These are phyloP conservation scores for Ustilago hordei DNA, from an alignment of 1,284 basidiomycete genomes.

Conservation along the genomic window DNA sequence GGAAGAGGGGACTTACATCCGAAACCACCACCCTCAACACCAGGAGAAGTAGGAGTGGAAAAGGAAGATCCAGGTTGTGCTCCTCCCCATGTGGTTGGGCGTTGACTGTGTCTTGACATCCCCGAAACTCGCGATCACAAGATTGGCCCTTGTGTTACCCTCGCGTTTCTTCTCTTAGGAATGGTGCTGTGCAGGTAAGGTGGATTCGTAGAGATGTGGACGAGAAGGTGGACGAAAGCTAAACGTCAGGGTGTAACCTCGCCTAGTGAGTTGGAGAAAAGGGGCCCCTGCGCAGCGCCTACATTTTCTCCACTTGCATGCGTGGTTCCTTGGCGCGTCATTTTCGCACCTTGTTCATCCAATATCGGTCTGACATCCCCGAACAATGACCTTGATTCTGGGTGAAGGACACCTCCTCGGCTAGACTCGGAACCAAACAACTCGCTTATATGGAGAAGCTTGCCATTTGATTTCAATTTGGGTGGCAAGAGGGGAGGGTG, in stretches of 20 bases:
- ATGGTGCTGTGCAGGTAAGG: not conserved
- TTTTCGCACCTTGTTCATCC: no score
- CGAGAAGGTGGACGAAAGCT: no score
- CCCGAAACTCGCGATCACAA: not conserved
- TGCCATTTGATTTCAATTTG: no score
- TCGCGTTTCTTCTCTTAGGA: no score
- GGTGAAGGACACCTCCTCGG: no score
- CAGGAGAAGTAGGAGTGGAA: conserved; percentile 24
- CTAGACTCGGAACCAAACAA: no score
- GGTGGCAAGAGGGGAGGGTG: no score
- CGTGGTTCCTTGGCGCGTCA: not conserved
- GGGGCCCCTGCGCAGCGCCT: not conserved
- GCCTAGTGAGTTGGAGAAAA: not conserved
- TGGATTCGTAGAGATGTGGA: no score
- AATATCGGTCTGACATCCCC: not conserved
- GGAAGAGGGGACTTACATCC: conserved; percentile 22
- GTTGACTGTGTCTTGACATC: conserved; percentile 35
- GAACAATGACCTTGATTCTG: not conserved
- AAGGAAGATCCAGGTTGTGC: conserved; percentile 32
- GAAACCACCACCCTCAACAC: conserved; percentile 22
- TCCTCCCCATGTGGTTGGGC: conserved; percentile 47
- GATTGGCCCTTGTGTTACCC: no score
- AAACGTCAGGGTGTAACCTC: no score
- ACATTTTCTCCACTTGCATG: not conserved
- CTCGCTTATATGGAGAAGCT: no score